Evolutionary conservation across 1,139 yeast species (phyloP).

Genomic region (Geotrichum macrosporum): DNA sequence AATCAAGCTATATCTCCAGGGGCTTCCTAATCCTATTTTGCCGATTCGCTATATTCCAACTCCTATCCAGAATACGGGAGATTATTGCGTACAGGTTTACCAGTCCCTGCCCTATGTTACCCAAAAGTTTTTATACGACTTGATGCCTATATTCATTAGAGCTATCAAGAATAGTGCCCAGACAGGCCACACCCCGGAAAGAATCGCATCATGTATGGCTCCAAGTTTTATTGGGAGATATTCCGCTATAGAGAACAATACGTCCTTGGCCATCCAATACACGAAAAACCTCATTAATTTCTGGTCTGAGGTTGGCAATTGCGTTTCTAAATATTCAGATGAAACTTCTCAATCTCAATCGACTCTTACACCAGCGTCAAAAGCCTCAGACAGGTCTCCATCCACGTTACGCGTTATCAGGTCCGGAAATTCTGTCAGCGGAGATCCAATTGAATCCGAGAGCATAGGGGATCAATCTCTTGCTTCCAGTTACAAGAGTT

Average conservation of each 20-base stretch:
- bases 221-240: slow-evolving; percentile 35
- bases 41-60: slow-evolving; percentile 12
- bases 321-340: neutral
- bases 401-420: too few species aligned
- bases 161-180: slow-evolving; percentile 9
- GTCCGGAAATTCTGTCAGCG: neutral
- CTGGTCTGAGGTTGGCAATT: slow-evolving; percentile 27
- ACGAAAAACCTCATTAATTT: slow-evolving; percentile 31
- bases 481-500: slow-evolving; percentile 1
- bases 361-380: too few species aligned
- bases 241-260: slow-evolving; percentile 28
- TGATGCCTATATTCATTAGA: slow-evolving; percentile 14
- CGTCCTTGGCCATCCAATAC: slow-evolving; percentile 29
- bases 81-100: slow-evolving; percentile 11
- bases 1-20: slow-evolving; percentile 17
- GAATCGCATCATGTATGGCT: slow-evolving; percentile 26
- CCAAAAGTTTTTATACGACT: slow-evolving; percentile 17
- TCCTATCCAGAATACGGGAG: slow-evolving; percentile 11
- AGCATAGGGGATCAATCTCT: too few species aligned
- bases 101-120: slow-evolving; percentile 16
- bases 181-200: slow-evolving; percentile 11
- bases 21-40: slow-evolving; percentile 18
- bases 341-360: too few species aligned
- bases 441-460: neutral
- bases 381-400: too few species aligned